Evolutionary conservation across 257 asterid species (phyloP), one percentile per base, ranked within the genome.

Genomic region (Capsicum chinense): DNA sequence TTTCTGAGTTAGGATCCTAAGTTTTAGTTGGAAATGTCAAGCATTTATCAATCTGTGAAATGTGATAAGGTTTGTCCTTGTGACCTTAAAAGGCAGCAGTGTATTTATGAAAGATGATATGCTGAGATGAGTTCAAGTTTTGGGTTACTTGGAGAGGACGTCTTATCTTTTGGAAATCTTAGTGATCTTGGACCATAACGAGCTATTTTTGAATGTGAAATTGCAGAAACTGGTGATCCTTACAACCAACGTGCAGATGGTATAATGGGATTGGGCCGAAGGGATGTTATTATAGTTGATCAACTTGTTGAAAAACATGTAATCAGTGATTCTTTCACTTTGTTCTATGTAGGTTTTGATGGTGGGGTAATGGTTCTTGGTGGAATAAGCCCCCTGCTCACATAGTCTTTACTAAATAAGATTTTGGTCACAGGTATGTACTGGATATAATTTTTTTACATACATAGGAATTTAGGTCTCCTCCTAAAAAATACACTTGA

Each of bases 281-380:
- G 99, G 83, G 97, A 94, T 84, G 93, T 95, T 80, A 94, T 97
- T 91, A 91, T 94, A 69, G 95, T 95, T 63, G 97, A 95, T 89
- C 98, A 95, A 88, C 98, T 95, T 62, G 97, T 95, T 82, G 93
- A 91, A 7, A 95, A 94, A 90, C 88, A 91, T 87, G 93, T 93
- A 52, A 91, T 95, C 83, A 89, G 92, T 80, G 97, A 95, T 91
- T 93, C 98, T n/a, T 95, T 95, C 90, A 93, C 98, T 64, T 91
- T 95, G 84, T 95, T 98, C 87, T 95, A 95, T 52, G 99, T 98
- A 81, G 99, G 99, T 91, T 87, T 95, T 83, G 98, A 97, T 82
- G 98, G 97, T 37, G 98, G 99, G 79, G 94, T 93, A n/a, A 95
- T 95, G 98, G 99, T 95, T 89, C 97, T 95, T 88, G 99, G 99